phyloP scores from a whole-genome alignment of 1,139 yeast genomes.

The Kodamaea anthophila region DNA sequence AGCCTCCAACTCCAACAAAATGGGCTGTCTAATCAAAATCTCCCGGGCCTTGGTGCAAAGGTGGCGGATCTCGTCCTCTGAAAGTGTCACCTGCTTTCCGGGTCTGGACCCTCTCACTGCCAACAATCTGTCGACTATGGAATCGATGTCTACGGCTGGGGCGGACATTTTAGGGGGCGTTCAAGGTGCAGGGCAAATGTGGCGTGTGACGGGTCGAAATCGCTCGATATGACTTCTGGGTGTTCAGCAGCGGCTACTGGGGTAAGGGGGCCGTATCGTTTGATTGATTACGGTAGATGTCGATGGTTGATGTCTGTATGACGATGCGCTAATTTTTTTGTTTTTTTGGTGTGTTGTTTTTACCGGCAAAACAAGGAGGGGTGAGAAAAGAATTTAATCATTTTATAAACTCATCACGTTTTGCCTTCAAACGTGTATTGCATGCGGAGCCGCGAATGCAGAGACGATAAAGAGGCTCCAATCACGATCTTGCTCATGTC shows the following conservation, averaged over 20 bases:
- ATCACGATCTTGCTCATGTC: no score
- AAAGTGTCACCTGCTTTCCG: constrained; percentile 90
- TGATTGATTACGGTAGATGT: constrained; percentile 5
- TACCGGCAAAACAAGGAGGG: no score
- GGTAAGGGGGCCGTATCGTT: constrained; percentile 1
- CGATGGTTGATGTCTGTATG: constrained; percentile 4
- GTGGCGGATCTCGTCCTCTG: constrained; percentile 90
- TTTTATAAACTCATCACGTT: no score
- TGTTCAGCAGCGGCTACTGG: not conserved
- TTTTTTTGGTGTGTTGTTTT: constrained; percentile 6
- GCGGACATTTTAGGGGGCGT: constrained; percentile 7
- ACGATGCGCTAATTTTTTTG: constrained; percentile 6
- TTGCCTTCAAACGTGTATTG: no score
- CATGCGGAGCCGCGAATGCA: no score
- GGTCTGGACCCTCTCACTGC: constrained; percentile 99
- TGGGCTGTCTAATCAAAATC: constrained; percentile 96
- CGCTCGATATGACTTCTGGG: no score
- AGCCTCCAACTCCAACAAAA: constrained; percentile 89
- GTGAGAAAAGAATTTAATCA: no score
- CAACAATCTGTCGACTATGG: constrained; percentile 90
- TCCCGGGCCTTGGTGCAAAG: constrained; percentile 97
- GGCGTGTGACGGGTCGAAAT: constrained; percentile 2
- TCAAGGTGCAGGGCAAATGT: constrained; percentile 1
- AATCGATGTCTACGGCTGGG: constrained; percentile 76
- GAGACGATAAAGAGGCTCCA: no score